These are phyloP conservation scores for Aspergillus unguis DNA, from an alignment of 2,329 filamentous ascomycete species.

Conservation along the genomic window DNA sequence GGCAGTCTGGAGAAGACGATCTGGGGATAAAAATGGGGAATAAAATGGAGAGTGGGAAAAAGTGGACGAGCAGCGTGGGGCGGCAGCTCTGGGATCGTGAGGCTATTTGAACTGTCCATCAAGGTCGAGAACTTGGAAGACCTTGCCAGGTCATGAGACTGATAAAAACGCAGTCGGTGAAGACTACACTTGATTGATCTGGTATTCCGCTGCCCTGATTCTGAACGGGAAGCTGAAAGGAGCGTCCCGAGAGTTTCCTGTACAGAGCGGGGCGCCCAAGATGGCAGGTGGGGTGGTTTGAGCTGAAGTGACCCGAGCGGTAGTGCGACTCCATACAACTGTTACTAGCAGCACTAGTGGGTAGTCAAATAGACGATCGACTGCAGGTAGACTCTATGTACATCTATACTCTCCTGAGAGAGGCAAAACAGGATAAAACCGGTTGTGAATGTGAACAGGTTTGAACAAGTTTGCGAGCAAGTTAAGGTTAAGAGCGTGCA, in stretches of 20 bases:
- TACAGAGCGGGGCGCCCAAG: neutral
- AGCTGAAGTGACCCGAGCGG: neutral
- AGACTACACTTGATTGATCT: neutral
- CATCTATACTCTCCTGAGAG: too few species aligned
- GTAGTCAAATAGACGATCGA: too few species aligned
- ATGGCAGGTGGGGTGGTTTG: slow-evolving; percentile 3
- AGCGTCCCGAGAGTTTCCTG: neutral
- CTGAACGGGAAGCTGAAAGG: slow-evolving; percentile 4
- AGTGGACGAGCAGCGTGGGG: neutral
- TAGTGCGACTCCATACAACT: too few species aligned
- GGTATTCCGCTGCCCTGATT: neutral
- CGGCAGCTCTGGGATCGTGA: neutral
- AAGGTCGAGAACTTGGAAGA: neutral
- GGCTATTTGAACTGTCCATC: neutral
- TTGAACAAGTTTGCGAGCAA: too few species aligned
- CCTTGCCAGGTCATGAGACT: slow-evolving; percentile 4
- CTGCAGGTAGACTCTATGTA: too few species aligned
- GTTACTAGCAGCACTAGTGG: too few species aligned
- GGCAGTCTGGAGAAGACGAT: slow-evolving; percentile 9
- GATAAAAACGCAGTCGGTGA: neutral
- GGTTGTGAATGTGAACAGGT: too few species aligned
- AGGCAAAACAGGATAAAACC: too few species aligned
- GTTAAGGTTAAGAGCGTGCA: too few species aligned
- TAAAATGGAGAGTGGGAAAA: slow-evolving; percentile 1
- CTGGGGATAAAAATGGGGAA: slow-evolving; percentile 3